Conservation (phyloP, 2,329 filamentous ascomycete genomes). For the Calonectria ilicicola region DNA sequence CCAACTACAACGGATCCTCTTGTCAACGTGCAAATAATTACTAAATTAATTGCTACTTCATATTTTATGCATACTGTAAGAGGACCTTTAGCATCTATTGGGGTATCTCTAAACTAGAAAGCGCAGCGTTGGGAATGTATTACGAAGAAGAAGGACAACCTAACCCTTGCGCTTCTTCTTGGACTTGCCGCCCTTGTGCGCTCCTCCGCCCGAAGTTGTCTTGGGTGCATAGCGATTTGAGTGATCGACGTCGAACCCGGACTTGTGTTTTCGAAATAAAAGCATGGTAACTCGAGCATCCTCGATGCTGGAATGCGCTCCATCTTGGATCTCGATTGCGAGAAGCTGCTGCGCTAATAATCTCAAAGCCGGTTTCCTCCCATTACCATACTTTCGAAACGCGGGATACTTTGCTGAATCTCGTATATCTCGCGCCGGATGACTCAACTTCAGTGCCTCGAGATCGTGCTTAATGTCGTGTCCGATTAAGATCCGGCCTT, state of each 20-base stretch:
- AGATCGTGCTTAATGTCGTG: constrained; percentile 88
- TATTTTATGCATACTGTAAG: not conserved
- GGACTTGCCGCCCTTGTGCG: constrained; percentile 53
- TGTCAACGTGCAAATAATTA: not conserved
- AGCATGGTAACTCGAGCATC: constrained; percentile 94
- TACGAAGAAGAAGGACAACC: not conserved
- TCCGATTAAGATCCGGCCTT: constrained; percentile 80
- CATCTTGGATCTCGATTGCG: constrained; percentile 72
- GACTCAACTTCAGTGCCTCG: constrained; percentile 79
- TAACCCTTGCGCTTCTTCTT: constrained; percentile 54
- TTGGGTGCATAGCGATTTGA: constrained; percentile 71
- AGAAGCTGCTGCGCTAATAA: constrained; percentile 69
- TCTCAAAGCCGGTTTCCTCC: constrained; percentile 76
- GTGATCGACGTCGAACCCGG: constrained; percentile 86
- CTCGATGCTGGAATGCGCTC: constrained; percentile 75
- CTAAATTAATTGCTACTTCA: not conserved
- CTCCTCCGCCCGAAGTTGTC: constrained; percentile 26
- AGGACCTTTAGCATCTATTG: constrained; percentile 9
- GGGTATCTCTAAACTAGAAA: constrained; percentile 38
- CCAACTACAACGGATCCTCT: not conserved
- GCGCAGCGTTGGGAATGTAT: not conserved
- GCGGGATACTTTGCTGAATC: constrained; percentile 85
- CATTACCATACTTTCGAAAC: constrained; percentile 77
- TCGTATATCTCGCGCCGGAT: constrained; percentile 81
- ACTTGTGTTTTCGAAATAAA: constrained; percentile 85